A percentile compares a stretch with the other conserved stretches of the same genome.
These are phyloP conservation scores for Wakefieldia striispora DNA, from an alignment of 768 basidiomycete species.

Conservation along the genomic window DNA sequence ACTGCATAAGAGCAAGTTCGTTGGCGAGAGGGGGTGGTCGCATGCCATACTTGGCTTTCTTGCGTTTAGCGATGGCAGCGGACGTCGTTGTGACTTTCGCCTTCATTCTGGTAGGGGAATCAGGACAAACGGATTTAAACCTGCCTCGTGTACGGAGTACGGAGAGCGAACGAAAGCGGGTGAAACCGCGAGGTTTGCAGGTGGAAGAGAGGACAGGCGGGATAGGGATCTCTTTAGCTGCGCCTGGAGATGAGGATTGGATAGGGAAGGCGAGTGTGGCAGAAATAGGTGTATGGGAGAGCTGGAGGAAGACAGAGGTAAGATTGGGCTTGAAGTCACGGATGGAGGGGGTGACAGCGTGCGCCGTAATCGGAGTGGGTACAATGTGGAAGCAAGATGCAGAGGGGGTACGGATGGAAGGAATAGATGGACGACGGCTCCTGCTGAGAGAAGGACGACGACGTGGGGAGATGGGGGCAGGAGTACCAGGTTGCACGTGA, in stretches of 20 bases:
- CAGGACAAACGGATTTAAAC: slow-evolving; percentile 34
- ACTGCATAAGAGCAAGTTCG: slow-evolving; percentile 70
- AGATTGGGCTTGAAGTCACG: slow-evolving; percentile 54
- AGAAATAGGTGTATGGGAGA: slow-evolving; percentile 48
- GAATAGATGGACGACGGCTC: slow-evolving; percentile 35
- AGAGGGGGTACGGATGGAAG: slow-evolving; percentile 39
- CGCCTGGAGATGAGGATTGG: slow-evolving; percentile 4
- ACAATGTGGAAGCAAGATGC: slow-evolving; percentile 46
- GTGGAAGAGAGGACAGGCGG: slow-evolving; percentile 9
- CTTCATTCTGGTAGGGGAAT: slow-evolving; percentile 26
- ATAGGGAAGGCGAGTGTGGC: slow-evolving; percentile 12
- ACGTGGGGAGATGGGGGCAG: slow-evolving; percentile 41
- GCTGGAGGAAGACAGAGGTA: slow-evolving; percentile 56
- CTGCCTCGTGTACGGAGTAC: slow-evolving; percentile 41
- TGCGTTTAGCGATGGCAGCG: slow-evolving; percentile 42
- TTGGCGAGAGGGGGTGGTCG: slow-evolving; percentile 53
- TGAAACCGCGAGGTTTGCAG: slow-evolving; percentile 32
- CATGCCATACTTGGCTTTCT: slow-evolving; percentile 50
- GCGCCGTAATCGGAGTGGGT: slow-evolving; percentile 39
- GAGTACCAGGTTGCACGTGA: slow-evolving; percentile 68
- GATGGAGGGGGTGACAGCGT: slow-evolving; percentile 38
- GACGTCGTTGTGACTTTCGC: slow-evolving; percentile 16
- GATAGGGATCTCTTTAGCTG: slow-evolving; percentile 19
- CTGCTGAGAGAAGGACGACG: slow-evolving; percentile 34
- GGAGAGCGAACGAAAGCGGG: slow-evolving; percentile 52